Conservation (phyloP, 768 basidiomycete genomes). For the Trametes elegans region DNA sequence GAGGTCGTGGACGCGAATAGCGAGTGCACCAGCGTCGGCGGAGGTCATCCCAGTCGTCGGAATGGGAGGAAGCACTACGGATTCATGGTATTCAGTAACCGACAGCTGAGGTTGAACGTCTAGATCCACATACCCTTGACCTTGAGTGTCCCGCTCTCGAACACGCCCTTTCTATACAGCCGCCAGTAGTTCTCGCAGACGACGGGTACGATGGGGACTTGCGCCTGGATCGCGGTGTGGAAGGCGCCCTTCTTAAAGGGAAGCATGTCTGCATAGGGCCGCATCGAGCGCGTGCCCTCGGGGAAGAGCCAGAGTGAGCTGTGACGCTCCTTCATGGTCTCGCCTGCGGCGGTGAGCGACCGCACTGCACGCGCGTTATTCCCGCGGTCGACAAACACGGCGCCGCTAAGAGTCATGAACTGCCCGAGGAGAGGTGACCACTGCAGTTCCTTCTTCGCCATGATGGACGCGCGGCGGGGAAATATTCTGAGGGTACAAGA, state of each 20-base stretch:
- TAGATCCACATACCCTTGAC: constrained; percentile 82
- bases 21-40: constrained; percentile 68
- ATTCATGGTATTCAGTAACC: too few relatives aligned
- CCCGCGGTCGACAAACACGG: constrained; percentile 89
- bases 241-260: constrained; percentile 99
- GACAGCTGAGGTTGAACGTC: too few relatives aligned
- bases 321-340: constrained; percentile 66
- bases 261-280: constrained; percentile 61
- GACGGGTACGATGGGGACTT: constrained; percentile 88
- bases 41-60: constrained; percentile 67
- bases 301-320: constrained; percentile 94
- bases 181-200: constrained; percentile 93
- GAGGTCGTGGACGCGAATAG: constrained; percentile 61
- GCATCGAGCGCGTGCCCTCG: constrained; percentile 87
- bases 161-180: constrained; percentile 75
- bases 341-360: constrained; percentile 74
- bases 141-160: constrained; percentile 73
- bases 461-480: constrained; percentile 79
- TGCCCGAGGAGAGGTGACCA: constrained; percentile 84
- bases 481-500: constrained; percentile 54
- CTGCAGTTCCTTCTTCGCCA: constrained; percentile 89
- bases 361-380: constrained; percentile 71
- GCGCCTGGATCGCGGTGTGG: constrained; percentile 89
- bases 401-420: constrained; percentile 86
- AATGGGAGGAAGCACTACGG: constrained; percentile 86